Base-by-base conservation (phyloP, 2,329 filamentous ascomycete genomes). In the Pseudomassariella vexata region DNA sequence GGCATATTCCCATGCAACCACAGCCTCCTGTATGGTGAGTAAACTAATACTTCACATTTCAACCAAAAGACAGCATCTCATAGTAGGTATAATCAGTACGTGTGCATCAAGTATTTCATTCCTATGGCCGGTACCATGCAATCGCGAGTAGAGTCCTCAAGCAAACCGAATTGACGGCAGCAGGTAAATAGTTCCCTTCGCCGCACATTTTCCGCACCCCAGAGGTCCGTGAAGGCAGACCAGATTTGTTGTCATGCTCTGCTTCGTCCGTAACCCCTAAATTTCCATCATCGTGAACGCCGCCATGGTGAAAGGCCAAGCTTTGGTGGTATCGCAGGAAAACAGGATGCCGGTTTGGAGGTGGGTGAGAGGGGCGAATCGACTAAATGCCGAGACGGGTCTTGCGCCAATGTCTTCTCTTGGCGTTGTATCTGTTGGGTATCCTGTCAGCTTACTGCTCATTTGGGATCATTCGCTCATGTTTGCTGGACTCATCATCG, bases 351-450 rank as follows among this genome's bases (percentile, higher is more conserved):
- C 11, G 31, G 17, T 12, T 18, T 45, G 47, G 48, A 50, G 51
- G 50, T 34, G 45, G 47, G 49, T 51, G 51, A 50, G 56, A 48
- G 55, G 54, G 59, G 63, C 58, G 66, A 73, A 63, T 68, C 65
- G 69, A 79, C 77, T 92, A 98, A 77, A 98, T 94, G 65, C 88
- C 88, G 73, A 98, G 87, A 66, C 88, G 85, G 65, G 92, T 96
- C 90, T 98, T 98, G 77, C 92, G 87, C 92, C 92, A 98, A 70
- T 98, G 92, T 74, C 92, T 85, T 71, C 92, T 79, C 86, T 98
- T 98, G 61, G 92, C 89, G 78, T 98, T 98, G 83, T 98, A 98
- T 76, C 92, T 98, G 65, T 55, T 28, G 29, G 11, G 6, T 9
- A 10, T 28, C 30, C 26, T 35, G 40, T 48, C 34, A 49, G 43